These are phyloP conservation scores for Phaeosphaeria sp. DNA, from an alignment of 2,329 filamentous ascomycete species.

Conservation along the genomic window DNA sequence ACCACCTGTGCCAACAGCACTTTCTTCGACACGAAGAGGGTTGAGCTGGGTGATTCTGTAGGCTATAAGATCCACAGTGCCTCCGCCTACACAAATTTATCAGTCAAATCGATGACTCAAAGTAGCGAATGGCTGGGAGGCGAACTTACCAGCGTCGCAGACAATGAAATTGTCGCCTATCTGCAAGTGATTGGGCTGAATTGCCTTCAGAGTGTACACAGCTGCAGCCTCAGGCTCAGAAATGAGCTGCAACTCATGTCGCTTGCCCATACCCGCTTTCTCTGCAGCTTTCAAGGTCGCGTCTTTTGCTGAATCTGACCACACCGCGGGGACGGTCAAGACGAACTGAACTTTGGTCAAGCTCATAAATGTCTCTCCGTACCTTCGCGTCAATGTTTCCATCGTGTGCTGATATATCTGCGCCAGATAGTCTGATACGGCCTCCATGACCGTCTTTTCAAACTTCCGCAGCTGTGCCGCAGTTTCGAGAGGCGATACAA, in stretches of 20 bases:
- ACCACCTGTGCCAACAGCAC: conserved; percentile 78
- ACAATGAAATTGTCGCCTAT: conserved; percentile 68
- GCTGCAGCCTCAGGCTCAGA: conserved; percentile 80
- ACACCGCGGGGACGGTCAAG: conserved; percentile 77
- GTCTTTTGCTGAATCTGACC: conserved; percentile 86
- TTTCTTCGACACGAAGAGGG: conserved; percentile 77
- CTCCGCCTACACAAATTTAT: conserved; percentile 52
- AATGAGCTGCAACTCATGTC: conserved; percentile 76
- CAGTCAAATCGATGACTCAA: conserved; percentile 2
- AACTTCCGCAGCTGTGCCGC: conserved; percentile 76
- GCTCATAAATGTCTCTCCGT: conserved; percentile 80
- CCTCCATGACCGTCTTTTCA: conserved; percentile 79
- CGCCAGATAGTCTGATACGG: conserved; percentile 79
- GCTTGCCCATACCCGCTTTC: conserved; percentile 76
- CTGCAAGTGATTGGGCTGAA: conserved; percentile 75
- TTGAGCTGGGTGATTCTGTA: conserved; percentile 79
- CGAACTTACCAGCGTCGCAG: conserved; percentile 57
- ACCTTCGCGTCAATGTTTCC: conserved; percentile 75
- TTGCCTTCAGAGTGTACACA: conserved; percentile 79
- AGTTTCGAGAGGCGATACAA: conserved; percentile 78
- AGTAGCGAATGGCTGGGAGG: not conserved
- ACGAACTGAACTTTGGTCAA: conserved; percentile 79
- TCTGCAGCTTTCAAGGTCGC: conserved; percentile 80
- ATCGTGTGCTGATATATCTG: conserved; percentile 80
- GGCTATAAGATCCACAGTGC: conserved; percentile 76